phyloP scores from a whole-genome alignment of 1,284 basidiomycete species.

The Pisolithus thermaeus region DNA sequence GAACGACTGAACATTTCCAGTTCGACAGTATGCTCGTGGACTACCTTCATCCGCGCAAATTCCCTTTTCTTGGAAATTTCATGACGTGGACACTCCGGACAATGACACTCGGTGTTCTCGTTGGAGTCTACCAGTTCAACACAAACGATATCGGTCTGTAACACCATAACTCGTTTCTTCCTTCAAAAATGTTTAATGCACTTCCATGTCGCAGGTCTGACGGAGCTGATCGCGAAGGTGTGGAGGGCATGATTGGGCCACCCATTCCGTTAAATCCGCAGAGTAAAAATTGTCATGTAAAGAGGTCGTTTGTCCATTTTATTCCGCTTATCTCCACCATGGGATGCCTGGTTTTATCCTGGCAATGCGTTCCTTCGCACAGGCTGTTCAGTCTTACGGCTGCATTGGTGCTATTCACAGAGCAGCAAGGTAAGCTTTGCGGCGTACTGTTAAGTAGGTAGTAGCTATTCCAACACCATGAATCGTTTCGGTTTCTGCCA shows the following conservation, averaged over 20 bases:
- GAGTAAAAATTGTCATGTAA: no score
- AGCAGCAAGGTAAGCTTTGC: no score
- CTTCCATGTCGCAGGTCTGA: constrained; percentile 45
- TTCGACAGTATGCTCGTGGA: constrained; percentile 76
- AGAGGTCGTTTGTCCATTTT: no score
- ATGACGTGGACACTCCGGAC: constrained; percentile 73
- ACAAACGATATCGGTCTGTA: constrained; percentile 90
- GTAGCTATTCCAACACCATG: not conserved
- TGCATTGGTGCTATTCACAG: no score
- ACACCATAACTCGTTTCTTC: constrained; percentile 5
- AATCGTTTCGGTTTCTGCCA: not conserved
- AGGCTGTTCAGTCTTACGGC: no score
- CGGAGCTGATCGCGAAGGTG: constrained; percentile 60
- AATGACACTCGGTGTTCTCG: constrained; percentile 78
- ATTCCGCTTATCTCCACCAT: no score
- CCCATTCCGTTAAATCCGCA: no score
- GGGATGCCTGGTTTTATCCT: no score
- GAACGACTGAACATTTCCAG: constrained; percentile 30
- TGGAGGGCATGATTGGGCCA: constrained; percentile 50
- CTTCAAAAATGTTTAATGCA: not conserved
- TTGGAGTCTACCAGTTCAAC: constrained; percentile 96
- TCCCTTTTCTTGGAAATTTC: constrained; percentile 70
- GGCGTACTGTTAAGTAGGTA: not conserved
- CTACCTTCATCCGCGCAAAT: constrained; percentile 94
- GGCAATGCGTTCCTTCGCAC: no score